Conservation (phyloP, 1,284 basidiomycete genomes). For the Cystobasidiaceae sp. region DNA sequence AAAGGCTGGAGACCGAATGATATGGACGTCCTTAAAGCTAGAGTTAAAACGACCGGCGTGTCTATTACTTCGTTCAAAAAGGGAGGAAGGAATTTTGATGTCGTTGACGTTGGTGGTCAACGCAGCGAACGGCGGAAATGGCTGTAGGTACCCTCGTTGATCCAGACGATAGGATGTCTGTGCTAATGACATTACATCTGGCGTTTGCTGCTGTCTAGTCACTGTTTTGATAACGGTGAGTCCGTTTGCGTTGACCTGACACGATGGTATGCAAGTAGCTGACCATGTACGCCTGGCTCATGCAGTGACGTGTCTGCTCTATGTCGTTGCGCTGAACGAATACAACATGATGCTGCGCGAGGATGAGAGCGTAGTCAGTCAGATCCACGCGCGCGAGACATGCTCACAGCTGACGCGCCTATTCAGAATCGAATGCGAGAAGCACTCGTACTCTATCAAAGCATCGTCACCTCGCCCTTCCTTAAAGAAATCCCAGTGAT, state of each 20-base stretch:
- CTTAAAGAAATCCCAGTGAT: constrained; percentile 88
- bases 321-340: constrained; percentile 46
- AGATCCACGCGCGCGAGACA: background rate
- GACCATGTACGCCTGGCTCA: background rate
- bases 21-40: constrained; percentile 47
- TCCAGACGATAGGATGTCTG: too few relatives aligned
- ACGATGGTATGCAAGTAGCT: background rate
- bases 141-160: constrained; percentile 41
- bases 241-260: constrained; percentile 52
- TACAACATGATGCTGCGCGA: constrained; percentile 31
- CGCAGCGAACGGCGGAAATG: constrained; percentile 80
- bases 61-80: constrained; percentile 21
- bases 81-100: constrained; percentile 8
- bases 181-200: background rate
- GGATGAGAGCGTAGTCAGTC: constrained; percentile 26
- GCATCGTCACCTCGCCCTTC: constrained; percentile 79
- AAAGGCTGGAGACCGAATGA: constrained; percentile 46
- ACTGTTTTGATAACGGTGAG: constrained; percentile 53
- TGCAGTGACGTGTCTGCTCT: constrained; percentile 65
- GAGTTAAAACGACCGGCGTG: constrained; percentile 48
- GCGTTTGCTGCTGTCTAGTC: constrained; percentile 23
- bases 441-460: constrained; percentile 32
- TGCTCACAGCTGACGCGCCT: background rate
- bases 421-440: constrained; percentile 26
- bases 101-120: constrained; percentile 76